Evolutionary conservation across 768 basidiomycete species (phyloP).

Genomic region (Coprinopsis sp.): DNA sequence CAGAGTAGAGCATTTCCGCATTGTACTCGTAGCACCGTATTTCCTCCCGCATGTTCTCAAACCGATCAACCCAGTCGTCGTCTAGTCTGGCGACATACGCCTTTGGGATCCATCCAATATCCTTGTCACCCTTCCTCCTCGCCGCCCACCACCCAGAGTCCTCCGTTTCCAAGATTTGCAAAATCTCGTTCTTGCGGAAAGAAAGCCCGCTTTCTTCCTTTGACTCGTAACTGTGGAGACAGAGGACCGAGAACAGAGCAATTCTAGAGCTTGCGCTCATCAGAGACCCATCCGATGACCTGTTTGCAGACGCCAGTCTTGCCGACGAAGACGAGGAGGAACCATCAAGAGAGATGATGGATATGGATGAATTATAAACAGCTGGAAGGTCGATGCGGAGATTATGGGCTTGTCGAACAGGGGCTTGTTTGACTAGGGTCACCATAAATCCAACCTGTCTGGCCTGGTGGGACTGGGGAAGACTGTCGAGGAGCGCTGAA

Average conservation of each 20-base stretch:
- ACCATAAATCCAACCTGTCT: slow-evolving; percentile 14
- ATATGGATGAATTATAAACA: slow-evolving; percentile 18
- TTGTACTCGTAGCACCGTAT: slow-evolving; percentile 43
- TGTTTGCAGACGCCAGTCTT: too few relatives aligned
- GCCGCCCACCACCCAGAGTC: slow-evolving; percentile 83
- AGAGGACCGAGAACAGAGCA: slow-evolving; percentile 50
- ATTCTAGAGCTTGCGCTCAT: slow-evolving; percentile 26
- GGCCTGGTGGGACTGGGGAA: background rate
- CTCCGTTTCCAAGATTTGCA: slow-evolving; percentile 65
- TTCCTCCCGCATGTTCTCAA: slow-evolving; percentile 40
- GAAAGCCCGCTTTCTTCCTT: slow-evolving; percentile 57
- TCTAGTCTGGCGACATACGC: slow-evolving; percentile 59
- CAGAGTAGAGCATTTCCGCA: slow-evolving; percentile 40
- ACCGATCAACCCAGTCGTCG: slow-evolving; percentile 44
- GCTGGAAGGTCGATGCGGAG: slow-evolving; percentile 35
- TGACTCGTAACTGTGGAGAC: slow-evolving; percentile 64
- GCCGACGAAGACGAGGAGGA: slow-evolving; percentile 29
- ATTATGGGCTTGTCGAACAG: slow-evolving; percentile 36
- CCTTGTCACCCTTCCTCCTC: slow-evolving; percentile 45
- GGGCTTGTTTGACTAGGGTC: slow-evolving; percentile 29
- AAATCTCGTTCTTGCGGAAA: slow-evolving; percentile 62
- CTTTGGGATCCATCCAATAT: slow-evolving; percentile 73
- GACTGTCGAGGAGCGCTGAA: background rate
- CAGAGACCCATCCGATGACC: too few relatives aligned
- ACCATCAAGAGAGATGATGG: slow-evolving; percentile 25